Base-by-base conservation (phyloP, 176 grass and related monocot genomes). In the Oryza nivara region DNA sequence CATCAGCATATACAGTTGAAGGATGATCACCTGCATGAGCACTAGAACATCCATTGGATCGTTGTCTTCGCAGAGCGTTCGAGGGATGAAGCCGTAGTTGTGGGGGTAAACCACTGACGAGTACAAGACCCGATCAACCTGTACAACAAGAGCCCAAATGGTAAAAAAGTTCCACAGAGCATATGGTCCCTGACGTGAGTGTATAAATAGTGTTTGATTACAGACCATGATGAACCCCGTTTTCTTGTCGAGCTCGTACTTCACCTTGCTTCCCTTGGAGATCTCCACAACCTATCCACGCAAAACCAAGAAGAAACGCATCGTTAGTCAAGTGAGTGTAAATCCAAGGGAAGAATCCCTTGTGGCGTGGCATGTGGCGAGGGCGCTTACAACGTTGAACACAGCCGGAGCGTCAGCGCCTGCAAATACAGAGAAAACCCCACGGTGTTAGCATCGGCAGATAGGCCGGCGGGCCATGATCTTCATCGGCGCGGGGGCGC, bases 211-310 rank as follows among this genome's bases (percentile, higher is more conserved):
- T 19, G 51, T 56, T 32, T 32, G 30, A 2, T 19, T 67, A 73
- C 72, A 13, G 46, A 94, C 89, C 89, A 87, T 92, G 84, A 94
- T 90, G 72, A 94, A 26, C 52, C 92, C 92, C 1, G 90, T 94
- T 80, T 86, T 86, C 79, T 95, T 94, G 82, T 94, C 90, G 54
- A 94, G 92, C 49, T 92, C 89, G 76, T 94, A 94, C 76, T 94
- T 94, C 5, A 90, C 83, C 85, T 72, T 58, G 54, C 54, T 58
- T 58, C 54, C 54, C 54, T 88, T 90, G 47, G 89, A 83, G 28
- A 94, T 94, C 73, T 92, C 89, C 43, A 92, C 90, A 12, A 94
- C 92, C 92, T 94, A 22, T 73, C 22, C 20, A 30, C 17, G 34
- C 71, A 28, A 73, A 47, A 0, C 40, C 40, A 52, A 52, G 49